Conservation (phyloP, 345 rosid species). For the Pistacia integerrima region DNA sequence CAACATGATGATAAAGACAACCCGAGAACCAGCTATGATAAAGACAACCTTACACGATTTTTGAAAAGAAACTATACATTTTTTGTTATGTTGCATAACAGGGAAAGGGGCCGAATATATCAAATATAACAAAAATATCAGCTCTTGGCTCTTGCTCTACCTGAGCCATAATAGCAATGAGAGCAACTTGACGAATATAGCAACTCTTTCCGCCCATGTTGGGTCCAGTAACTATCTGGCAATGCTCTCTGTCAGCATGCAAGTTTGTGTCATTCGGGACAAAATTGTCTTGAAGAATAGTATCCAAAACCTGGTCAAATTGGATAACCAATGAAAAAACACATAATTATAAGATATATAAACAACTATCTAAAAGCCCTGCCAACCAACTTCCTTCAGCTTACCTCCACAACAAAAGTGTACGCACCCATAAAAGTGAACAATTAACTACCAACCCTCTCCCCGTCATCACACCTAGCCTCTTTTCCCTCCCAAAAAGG, state of each 20-base stretch:
- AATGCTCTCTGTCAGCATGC: slow-evolving; percentile 62
- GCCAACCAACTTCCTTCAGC: neutral
- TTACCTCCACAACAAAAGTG: neutral
- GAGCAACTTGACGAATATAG: slow-evolving; percentile 96
- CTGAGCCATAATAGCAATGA: slow-evolving; percentile 93
- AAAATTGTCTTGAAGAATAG: slow-evolving; percentile 70
- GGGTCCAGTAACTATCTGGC: slow-evolving; percentile 95
- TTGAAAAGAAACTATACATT: neutral
- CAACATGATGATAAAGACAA: neutral
- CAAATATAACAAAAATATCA: neutral
- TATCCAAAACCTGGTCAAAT: slow-evolving; percentile 71
- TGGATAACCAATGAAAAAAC: slow-evolving; percentile 8
- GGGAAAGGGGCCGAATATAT: neutral
- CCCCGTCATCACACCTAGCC: too few species aligned
- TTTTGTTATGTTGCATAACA: too few species aligned
- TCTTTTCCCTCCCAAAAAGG: too few species aligned
- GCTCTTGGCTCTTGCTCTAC: slow-evolving; percentile 30
- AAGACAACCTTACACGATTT: neutral
- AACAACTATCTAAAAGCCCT: neutral
- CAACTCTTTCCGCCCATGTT: slow-evolving; percentile 99
- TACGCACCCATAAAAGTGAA: neutral
- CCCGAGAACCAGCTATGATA: neutral
- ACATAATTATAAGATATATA: neutral
- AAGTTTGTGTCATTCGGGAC: slow-evolving; percentile 87
- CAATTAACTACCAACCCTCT: neutral